phyloP scores from a whole-genome alignment of 2,329 filamentous ascomycete species.

The Zopfia rhizophila region DNA sequence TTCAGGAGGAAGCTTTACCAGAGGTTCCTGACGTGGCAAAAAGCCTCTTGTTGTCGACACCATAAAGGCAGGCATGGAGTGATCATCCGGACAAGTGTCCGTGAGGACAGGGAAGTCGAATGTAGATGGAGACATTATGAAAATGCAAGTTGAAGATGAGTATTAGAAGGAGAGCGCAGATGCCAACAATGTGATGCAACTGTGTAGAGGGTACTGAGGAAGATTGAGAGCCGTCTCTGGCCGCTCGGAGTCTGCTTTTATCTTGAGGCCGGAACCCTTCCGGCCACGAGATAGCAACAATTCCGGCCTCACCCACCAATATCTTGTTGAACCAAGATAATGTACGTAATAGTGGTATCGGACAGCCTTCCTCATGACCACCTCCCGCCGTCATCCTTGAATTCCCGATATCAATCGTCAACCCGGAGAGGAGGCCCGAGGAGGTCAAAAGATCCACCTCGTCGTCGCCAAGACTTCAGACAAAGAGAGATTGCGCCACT shows the following conservation, averaged over 20 bases:
- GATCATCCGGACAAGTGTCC: constrained; percentile 71
- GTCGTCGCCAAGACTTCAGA: constrained; percentile 32
- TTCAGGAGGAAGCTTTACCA: constrained; percentile 71
- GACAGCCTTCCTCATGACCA: constrained; percentile 25
- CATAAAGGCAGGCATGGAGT: constrained; percentile 77
- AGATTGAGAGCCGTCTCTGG: constrained; percentile 11
- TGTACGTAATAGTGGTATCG: constrained; percentile 51
- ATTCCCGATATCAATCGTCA: constrained; percentile 21
- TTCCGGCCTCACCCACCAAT: constrained; percentile 45
- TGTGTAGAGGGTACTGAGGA: constrained; percentile 14
- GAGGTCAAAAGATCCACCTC: constrained; percentile 8
- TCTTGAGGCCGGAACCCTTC: constrained; percentile 47
- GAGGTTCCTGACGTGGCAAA: constrained; percentile 68
- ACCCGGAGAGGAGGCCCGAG: neutral
- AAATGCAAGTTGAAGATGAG: constrained; percentile 6
- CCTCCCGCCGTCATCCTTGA: constrained; percentile 24
- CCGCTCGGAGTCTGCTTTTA: constrained; percentile 44
- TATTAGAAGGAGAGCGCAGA: neutral
- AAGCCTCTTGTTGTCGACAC: constrained; percentile 80
- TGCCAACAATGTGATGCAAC: too few species aligned
- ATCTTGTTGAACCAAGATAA: constrained; percentile 30
- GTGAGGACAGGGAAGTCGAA: constrained; percentile 69
- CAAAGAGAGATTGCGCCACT: constrained; percentile 15
- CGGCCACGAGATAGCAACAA: constrained; percentile 37
- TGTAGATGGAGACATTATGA: constrained; percentile 54